Conservation (phyloP, 352 stramenopile species). For the Globisporangium radiosum region DNA sequence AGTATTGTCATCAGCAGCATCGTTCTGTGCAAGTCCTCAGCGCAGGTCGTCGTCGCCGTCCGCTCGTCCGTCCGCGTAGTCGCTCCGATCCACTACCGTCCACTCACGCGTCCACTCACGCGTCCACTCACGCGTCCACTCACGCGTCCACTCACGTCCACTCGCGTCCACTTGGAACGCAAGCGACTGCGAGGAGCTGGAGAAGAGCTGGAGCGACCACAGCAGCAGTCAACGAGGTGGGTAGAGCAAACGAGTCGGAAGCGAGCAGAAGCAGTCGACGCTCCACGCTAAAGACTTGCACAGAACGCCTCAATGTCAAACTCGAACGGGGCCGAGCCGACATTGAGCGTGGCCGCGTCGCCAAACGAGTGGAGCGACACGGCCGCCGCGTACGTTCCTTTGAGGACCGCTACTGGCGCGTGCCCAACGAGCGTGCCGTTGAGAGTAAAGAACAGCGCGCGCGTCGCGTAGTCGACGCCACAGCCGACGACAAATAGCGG, state of each 20-base stretch:
- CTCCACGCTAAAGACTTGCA: constrained; percentile 66
- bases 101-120: not conserved
- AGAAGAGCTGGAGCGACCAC: too few species aligned
- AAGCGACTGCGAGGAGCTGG: too few species aligned
- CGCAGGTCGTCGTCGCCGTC: constrained; percentile 4
- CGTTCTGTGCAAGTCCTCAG: constrained; percentile 49
- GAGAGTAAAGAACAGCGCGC: constrained; percentile 74
- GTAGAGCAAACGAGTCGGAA: not conserved
- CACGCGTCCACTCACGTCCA: not conserved
- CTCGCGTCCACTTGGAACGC: not conserved
- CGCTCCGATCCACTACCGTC: not conserved
- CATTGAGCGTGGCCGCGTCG: constrained; percentile 65
- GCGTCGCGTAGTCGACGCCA: constrained; percentile 47
- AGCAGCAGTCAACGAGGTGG: not conserved
- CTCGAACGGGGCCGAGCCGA: constrained; percentile 57
- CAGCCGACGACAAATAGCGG: constrained; percentile 62
- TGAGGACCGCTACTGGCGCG: constrained; percentile 31
- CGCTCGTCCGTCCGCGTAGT: not conserved
- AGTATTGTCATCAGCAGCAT: constrained; percentile 1
- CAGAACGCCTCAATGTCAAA: constrained; percentile 87
- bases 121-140: not conserved
- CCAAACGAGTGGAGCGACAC: constrained; percentile 77
- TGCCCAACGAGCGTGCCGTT: constrained; percentile 61
- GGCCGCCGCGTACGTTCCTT: constrained; percentile 59
- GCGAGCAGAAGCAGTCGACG: not conserved